phyloP scores from a whole-genome alignment of 2,329 filamentous ascomycete species.

The Scytalidium lignicola region DNA sequence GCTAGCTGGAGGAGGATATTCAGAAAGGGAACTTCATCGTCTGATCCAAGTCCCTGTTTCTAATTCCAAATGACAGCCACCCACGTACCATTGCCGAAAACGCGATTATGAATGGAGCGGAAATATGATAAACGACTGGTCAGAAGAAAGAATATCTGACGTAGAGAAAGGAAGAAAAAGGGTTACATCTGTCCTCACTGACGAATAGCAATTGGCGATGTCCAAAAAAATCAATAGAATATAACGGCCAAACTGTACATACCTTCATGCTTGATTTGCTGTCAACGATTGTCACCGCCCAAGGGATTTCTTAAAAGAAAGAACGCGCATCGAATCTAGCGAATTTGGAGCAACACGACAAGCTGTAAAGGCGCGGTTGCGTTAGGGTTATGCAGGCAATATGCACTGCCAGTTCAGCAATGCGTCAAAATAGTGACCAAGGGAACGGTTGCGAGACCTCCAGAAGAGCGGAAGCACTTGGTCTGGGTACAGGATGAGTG shows the following conservation, averaged over 20 bases:
- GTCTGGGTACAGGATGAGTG: conserved; percentile 49
- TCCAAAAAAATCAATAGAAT: neutral
- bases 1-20: neutral
- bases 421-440: neutral
- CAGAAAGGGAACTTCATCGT: neutral
- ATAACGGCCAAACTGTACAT: neutral
- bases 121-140: neutral
- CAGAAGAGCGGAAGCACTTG: conserved; percentile 62
- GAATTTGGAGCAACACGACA: neutral
- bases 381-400: neutral
- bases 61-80: neutral
- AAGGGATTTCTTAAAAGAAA: neutral
- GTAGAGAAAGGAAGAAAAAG: neutral
- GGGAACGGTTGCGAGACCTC: conserved; percentile 64
- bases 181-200: neutral
- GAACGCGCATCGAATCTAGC: neutral
- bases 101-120: neutral
- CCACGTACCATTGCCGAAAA: neutral
- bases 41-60: neutral
- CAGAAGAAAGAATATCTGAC: neutral
- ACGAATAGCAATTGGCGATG: neutral
- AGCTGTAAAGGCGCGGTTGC: neutral
- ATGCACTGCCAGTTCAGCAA: neutral
- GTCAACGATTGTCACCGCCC: neutral
- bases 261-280: neutral